Evolutionary conservation across 768 basidiomycete genomes (phyloP).

Genomic region (Termitomyces bulborhizus): DNA sequence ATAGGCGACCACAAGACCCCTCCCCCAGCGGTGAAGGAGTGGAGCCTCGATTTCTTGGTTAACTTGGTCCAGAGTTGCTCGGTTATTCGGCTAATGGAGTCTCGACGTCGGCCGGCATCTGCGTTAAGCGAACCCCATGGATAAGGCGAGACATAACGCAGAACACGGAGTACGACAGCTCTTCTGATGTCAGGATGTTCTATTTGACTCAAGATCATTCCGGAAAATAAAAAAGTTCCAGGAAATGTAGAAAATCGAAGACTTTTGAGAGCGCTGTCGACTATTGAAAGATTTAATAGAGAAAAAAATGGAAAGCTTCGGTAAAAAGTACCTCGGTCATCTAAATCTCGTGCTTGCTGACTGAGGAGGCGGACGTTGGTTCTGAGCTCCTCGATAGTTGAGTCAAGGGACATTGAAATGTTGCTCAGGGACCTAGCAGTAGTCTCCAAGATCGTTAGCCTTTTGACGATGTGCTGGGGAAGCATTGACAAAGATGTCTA

Average conservation of each 20-base stretch:
- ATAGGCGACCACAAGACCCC: conserved; percentile 63
- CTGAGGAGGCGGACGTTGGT: conserved; percentile 29
- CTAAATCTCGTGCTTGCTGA: conserved; percentile 30
- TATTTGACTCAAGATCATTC: conserved; percentile 24
- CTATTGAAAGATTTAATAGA: conserved; percentile 21
- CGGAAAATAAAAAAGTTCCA: conserved; percentile 45
- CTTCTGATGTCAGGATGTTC: conserved; percentile 28
- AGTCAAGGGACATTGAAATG: conserved; percentile 25
- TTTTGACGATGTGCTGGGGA: conserved; percentile 24
- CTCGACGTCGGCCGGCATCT: conserved; percentile 47
- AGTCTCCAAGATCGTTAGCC: conserved; percentile 25
- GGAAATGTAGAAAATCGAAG: conserved; percentile 36
- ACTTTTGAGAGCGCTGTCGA: conserved; percentile 32
- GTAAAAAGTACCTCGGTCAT: conserved; percentile 35
- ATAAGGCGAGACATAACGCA: conserved; percentile 66
- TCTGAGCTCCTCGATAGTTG: conserved; percentile 30
- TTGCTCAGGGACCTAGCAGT: conserved; percentile 23
- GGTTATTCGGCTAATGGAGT: conserved; percentile 42
- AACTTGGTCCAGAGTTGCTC: conserved; percentile 38
- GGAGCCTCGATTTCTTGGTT: conserved; percentile 17
- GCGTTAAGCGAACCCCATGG: conserved; percentile 73
- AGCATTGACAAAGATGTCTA: conserved; percentile 12
- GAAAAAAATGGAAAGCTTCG: neutral
- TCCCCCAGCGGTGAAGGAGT: conserved; percentile 48
- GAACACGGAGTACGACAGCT: conserved; percentile 44